Evolutionary conservation across 768 basidiomycete genomes (phyloP).

Genomic region (Macrolepiota fuliginosa): DNA sequence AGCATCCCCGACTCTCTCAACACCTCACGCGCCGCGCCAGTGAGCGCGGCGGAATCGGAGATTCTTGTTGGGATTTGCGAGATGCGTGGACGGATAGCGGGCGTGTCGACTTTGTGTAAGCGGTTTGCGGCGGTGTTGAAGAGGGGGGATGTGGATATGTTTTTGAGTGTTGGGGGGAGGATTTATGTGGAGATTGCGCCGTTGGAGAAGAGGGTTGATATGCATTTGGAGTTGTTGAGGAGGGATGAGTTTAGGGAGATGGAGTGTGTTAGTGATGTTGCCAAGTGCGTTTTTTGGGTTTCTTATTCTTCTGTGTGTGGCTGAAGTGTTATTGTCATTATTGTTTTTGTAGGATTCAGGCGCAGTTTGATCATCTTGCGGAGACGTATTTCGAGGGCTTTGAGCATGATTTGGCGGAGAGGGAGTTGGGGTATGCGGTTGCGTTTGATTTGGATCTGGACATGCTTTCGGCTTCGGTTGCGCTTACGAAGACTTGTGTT

Average conservation of each 20-base stretch:
- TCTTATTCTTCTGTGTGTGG: neutral
- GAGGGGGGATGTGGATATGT: constrained; percentile 79
- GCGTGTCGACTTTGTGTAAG: constrained; percentile 80
- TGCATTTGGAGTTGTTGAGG: constrained; percentile 81
- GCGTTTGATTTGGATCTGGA: constrained; percentile 92
- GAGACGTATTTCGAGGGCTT: constrained; percentile 83
- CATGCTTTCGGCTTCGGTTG: constrained; percentile 89
- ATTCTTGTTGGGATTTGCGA: constrained; percentile 93
- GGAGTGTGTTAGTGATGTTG: constrained; percentile 89
- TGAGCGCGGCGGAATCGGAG: constrained; percentile 55
- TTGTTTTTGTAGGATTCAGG: constrained; percentile 69
- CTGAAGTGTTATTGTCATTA: neutral
- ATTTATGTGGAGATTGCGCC: constrained; percentile 82
- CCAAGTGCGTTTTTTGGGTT: constrained; percentile 55
- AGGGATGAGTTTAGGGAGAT: constrained; percentile 90
- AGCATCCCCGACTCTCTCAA: constrained; percentile 84
- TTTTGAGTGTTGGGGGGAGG: constrained; percentile 74
- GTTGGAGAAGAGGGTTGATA: constrained; percentile 89
- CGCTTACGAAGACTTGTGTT: constrained; percentile 85
- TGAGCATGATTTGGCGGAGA: constrained; percentile 87
- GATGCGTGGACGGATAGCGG: constrained; percentile 83
- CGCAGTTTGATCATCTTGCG: constrained; percentile 90
- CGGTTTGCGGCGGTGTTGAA: constrained; percentile 85
- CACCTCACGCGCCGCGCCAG: constrained; percentile 46
- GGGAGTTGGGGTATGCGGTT: constrained; percentile 78